Conservation (phyloP, 2,329 filamentous ascomycete species). For the Trichoderma koningii region DNA sequence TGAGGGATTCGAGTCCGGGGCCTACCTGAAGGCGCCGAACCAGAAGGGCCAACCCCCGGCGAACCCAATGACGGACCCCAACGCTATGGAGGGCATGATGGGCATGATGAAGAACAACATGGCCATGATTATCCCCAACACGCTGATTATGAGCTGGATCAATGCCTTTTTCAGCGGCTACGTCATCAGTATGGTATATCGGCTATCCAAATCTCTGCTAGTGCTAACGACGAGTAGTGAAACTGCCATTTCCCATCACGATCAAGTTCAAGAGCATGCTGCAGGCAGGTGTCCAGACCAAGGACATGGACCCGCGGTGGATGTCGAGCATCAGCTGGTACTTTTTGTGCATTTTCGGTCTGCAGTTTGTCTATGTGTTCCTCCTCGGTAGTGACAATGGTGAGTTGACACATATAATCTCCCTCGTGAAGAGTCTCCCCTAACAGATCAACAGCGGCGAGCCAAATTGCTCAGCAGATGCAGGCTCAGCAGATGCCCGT, state of each 20-base stretch:
- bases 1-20: slow-evolving; percentile 79
- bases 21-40: slow-evolving; percentile 87
- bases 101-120: slow-evolving; percentile 99
- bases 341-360: slow-evolving; percentile 93
- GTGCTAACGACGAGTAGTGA: slow-evolving; percentile 59
- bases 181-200: slow-evolving; percentile 73
- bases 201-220: background rate
- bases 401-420: slow-evolving; percentile 50
- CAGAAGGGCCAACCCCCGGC: slow-evolving; percentile 81
- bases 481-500: slow-evolving; percentile 58
- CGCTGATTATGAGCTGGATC: slow-evolving; percentile 99
- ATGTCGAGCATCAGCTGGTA: slow-evolving; percentile 99
- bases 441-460: slow-evolving; percentile 65
- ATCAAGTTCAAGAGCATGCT: slow-evolving; percentile 99
- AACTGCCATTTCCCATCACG: slow-evolving; percentile 94
- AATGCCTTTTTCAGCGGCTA: slow-evolving; percentile 99
- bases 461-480: slow-evolving; percentile 90
- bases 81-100: slow-evolving; percentile 99
- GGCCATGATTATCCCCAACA: slow-evolving; percentile 99
- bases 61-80: slow-evolving; percentile 94
- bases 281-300: slow-evolving; percentile 92
- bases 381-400: slow-evolving; percentile 94
- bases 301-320: slow-evolving; percentile 96
- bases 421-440: background rate
- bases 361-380: slow-evolving; percentile 97